These are phyloP conservation scores for Fusarium incarnatum DNA, from an alignment of 2,329 filamentous ascomycete genomes.

Conservation along the genomic window DNA sequence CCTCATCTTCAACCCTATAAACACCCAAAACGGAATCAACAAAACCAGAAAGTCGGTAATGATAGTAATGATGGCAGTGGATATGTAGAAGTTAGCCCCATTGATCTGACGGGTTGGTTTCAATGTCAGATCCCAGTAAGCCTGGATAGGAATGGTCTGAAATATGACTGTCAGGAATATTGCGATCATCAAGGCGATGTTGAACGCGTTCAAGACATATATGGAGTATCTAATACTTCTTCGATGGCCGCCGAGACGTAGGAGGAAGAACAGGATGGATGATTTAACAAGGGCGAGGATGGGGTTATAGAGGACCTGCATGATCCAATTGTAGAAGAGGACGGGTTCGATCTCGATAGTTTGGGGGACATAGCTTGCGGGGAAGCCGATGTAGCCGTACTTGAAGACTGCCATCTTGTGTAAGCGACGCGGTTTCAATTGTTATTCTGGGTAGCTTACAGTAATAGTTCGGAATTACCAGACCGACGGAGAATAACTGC, in stretches of 20 bases:
- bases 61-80: conserved; percentile 54
- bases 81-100: conserved; percentile 53
- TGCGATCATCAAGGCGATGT: conserved; percentile 46
- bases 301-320: conserved; percentile 56
- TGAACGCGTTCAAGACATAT: conserved; percentile 51
- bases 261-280: conserved; percentile 59
- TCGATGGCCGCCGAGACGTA: conserved; percentile 51
- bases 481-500: conserved; percentile 30
- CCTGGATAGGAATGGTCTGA: conserved; percentile 54
- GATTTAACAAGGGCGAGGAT: conserved; percentile 59
- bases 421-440: rapidly evolving
- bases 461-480: conserved; percentile 34
- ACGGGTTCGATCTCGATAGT: conserved; percentile 26
- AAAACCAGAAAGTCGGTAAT: conserved; percentile 56
- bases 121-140: conserved; percentile 48
- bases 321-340: conserved; percentile 41
- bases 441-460: neutral
- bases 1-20: conserved; percentile 54
- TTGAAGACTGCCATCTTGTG: conserved; percentile 12
- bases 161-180: conserved; percentile 55
- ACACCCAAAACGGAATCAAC: conserved; percentile 55
- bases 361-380: conserved; percentile 12
- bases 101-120: conserved; percentile 26
- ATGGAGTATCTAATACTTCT: conserved; percentile 43
- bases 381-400: conserved; percentile 38